phyloP scores from a whole-genome alignment of 306 rosid species.

The Cucumis hystrix region DNA sequence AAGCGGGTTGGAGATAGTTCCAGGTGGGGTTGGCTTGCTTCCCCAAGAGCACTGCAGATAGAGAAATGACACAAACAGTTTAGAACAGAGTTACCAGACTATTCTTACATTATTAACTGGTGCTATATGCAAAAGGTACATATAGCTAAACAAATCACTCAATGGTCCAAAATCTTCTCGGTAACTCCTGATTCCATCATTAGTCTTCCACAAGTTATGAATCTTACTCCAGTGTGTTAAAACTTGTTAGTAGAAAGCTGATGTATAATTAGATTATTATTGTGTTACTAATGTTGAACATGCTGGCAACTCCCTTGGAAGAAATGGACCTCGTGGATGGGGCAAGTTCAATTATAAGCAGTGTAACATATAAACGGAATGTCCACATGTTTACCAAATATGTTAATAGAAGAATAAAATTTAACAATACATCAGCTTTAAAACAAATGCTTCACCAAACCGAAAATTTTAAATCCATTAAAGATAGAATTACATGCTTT shows the following conservation, averaged over 20 bases:
- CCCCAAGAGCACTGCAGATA: conserved; percentile 86
- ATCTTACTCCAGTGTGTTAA: too few species aligned
- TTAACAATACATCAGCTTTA: neutral
- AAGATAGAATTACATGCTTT: neutral
- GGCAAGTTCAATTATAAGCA: neutral
- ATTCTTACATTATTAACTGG: neutral
- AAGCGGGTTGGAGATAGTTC: conserved; percentile 87
- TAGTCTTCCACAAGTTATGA: neutral
- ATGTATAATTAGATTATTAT: neutral
- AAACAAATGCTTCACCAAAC: neutral
- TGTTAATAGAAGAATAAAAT: too few species aligned
- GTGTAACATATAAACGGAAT: neutral
- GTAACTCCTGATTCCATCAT: neutral
- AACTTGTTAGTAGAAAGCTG: neutral
- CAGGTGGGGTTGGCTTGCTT: conserved; percentile 95
- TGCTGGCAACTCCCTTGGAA: neutral
- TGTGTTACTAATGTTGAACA: neutral
- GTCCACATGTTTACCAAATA: neutral
- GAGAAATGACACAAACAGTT: neutral
- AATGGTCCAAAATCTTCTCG: neutral
- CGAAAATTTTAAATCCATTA: neutral
- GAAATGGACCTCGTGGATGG: neutral
- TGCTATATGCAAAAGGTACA: neutral
- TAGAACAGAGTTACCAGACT: neutral
- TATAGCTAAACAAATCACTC: neutral